Base-by-base conservation (phyloP, 2,329 filamentous ascomycete species). In the Alternaria sp. region DNA sequence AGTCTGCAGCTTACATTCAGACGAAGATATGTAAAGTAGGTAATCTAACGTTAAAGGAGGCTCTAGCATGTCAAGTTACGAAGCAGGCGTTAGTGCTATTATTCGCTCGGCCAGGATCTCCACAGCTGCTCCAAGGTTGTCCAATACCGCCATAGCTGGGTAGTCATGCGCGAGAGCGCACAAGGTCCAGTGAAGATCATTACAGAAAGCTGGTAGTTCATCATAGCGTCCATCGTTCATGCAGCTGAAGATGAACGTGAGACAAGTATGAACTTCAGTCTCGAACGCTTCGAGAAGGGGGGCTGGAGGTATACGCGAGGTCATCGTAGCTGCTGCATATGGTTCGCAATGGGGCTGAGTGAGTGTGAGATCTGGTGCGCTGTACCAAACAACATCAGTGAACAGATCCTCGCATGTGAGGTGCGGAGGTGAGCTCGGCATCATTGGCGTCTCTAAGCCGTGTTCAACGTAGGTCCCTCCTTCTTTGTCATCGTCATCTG, bases 341-440 rank as follows among this genome's bases (percentile, higher is more conserved):
- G 23, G 20, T 20, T 37, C 28, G 25, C 18, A 20, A 21, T 7
- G n/a, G 11, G 25, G 30, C 3, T 46, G 6, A 43, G 18, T 37
- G 14, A 65, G 43, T 26, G 41, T 20, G 25, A 63, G 33, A 30
- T 47, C 21, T n/a, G 59, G 56, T 18, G 26, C 21, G 30, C 4
- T n/a, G 20, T 55, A 18, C 56, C 62, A 63, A 6, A 63, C 57
- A 5, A 44, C 50, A 59, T 57, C 46, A 54, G 30, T 55, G 41
- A 61, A 58, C 6, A 58, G 33, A 7, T 26, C 26, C 5, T 59
- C 45, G 18, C 44, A 47, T 54, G 15, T 14, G 8, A 20, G 15
- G 20, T 18, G n/a, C 18, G 26, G 18, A 33, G 14, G 11, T 30
- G 6, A 21, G 9, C 11, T n/a, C 6, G 28, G 44, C n/a, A 11